Conservation (phyloP, 2,329 filamentous ascomycete species). For the Ophiostoma himal-ulmi region DNA sequence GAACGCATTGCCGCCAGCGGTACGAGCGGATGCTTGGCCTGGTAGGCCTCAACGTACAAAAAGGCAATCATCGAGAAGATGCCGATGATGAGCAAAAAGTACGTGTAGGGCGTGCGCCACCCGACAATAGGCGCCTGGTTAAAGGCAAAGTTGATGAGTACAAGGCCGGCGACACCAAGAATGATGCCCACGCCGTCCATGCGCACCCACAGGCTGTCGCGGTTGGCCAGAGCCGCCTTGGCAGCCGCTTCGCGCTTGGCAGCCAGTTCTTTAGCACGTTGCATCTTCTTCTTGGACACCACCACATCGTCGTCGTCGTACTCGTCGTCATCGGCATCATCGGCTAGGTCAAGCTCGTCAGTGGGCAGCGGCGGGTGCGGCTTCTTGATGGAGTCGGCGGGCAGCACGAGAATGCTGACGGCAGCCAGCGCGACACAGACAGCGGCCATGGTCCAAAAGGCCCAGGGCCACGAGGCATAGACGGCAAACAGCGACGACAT, state of each 20-base stretch:
- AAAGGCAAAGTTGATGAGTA: constrained; percentile 54
- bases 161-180: constrained; percentile 44
- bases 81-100: constrained; percentile 47
- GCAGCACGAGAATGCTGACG: constrained; percentile 28
- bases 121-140: constrained; percentile 52
- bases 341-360: background rate
- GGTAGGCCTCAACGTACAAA: constrained; percentile 42
- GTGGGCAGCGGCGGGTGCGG: background rate
- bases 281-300: constrained; percentile 13
- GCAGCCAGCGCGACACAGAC: constrained; percentile 28
- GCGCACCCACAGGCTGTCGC: constrained; percentile 28
- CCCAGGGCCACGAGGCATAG: constrained; percentile 45
- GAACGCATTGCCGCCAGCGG: constrained; percentile 43
- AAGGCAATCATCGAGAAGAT: constrained; percentile 46
- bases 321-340: constrained; percentile 16
- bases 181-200: constrained; percentile 29
- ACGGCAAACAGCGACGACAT: constrained; percentile 39
- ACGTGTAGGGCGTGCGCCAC: constrained; percentile 48
- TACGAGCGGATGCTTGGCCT: constrained; percentile 44
- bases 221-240: background rate
- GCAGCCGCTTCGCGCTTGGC: background rate
- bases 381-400: constrained; percentile 18
- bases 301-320: constrained; percentile 16
- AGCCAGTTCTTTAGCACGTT: background rate
- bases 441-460: constrained; percentile 36